These are phyloP conservation scores for Blastosporella zonata DNA, from an alignment of 1,284 basidiomycete species.

Conservation along the genomic window DNA sequence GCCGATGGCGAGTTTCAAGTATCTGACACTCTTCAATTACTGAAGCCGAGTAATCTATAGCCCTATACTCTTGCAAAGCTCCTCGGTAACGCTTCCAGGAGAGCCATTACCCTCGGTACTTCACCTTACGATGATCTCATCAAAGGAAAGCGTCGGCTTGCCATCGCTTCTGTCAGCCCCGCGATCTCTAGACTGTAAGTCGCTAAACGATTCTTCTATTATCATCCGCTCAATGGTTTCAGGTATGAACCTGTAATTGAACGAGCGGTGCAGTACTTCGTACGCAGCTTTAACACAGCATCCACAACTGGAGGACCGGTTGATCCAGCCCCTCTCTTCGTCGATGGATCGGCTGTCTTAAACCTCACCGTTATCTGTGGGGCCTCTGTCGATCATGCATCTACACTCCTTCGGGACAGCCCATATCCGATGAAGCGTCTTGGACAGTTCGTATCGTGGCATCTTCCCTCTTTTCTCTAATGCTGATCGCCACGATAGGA, in stretches of 20 bases:
- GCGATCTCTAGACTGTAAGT: conserved; percentile 11
- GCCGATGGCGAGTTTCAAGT: conserved; percentile 15
- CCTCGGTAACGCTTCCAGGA: conserved; percentile 11
- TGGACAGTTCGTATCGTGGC: conserved; percentile 12
- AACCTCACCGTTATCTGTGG: conserved; percentile 16
- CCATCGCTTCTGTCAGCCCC: conserved; percentile 18
- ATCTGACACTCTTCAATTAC: too few species aligned
- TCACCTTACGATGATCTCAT: conserved; percentile 15
- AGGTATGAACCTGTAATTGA: conserved; percentile 17
- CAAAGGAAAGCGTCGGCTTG: conserved; percentile 17
- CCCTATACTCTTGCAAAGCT: conserved; percentile 13
- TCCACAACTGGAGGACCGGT: conserved; percentile 8
- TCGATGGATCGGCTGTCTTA: conserved; percentile 13
- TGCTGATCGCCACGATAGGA: conserved; percentile 2
- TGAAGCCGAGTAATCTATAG: conserved; percentile 2
- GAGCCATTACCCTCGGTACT: conserved; percentile 17
- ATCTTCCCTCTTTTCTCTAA: background rate
- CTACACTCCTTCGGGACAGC: conserved; percentile 12
- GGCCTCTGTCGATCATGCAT: conserved; percentile 12
- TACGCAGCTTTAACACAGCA: conserved; percentile 12
- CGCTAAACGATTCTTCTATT: background rate
- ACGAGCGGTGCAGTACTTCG: conserved; percentile 14
- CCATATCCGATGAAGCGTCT: conserved; percentile 19
- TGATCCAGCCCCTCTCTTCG: conserved; percentile 16
- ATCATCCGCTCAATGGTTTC: background rate